Base-by-base conservation (phyloP, 2,329 filamentous ascomycete species). In the Aschersonia sp. region DNA sequence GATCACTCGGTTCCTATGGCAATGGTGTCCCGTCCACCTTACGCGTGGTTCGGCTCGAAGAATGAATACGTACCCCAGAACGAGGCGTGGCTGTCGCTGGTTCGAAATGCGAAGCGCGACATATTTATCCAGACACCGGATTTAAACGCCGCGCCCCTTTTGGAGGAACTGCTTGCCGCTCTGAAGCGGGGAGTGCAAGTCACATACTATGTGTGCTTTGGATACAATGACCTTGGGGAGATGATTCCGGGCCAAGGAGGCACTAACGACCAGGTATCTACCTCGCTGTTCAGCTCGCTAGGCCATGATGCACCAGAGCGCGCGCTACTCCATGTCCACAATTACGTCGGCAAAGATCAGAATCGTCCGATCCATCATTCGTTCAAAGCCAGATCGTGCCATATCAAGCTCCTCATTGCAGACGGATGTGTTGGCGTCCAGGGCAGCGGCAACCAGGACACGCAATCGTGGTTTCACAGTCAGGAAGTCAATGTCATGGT, bases 91-190 rank as follows among this genome's bases (percentile, higher is more conserved):
- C 64, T 88, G 0, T 83, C 83, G 0, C 74, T 81, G 1, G 70
- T 89, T 6, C 71, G 78, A 1, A 74, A 87, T 54, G 83, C 84
- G 0, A 62, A 69, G 47, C 65, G 66, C 10, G 71, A 65, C 31
- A 73, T 89, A n/a, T 87, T 89, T 56, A 87, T 90, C 49, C 83
- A 89, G 59, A 81, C 83, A 0, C 85, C 85, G 0, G 83, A 86
- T 29, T 70, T 90, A 39, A 90, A 90, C 55, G 83, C 84, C 1
- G 74, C 76, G 48, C 80, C 78, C 0, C 65, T 88, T 0, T 56
- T 87, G 0, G 73, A 78, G 0, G 80, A 79, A 1, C 72, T 89
- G 4, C 58, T 74, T 0, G 72, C 71, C 4, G 84, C 85, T 0
- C 73, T 81, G n/a, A 71, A 78, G 50, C 69, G 84, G 1, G 84